phyloP scores from a whole-genome alignment of 352 stramenopile species.

The Pythium brassicae region DNA sequence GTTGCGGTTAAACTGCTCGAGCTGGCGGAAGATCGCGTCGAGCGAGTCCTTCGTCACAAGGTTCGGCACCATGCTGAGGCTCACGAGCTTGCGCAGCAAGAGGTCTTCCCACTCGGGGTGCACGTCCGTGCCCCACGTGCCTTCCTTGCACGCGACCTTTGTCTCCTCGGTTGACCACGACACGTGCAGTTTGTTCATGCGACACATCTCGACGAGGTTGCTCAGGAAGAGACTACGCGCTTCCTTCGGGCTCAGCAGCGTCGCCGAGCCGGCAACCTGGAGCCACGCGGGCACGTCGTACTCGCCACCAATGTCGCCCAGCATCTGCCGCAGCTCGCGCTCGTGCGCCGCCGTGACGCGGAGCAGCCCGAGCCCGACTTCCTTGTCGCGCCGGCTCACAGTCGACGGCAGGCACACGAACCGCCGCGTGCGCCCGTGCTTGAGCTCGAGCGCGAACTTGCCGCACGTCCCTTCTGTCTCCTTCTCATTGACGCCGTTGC shows the following conservation, averaged over 20 bases:
- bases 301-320: conserved; percentile 70
- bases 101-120: conserved; percentile 84
- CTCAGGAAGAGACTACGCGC: conserved; percentile 73
- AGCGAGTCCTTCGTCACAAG: conserved; percentile 76
- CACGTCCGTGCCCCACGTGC: conserved; percentile 76
- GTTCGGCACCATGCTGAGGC: conserved; percentile 75
- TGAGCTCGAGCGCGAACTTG: conserved; percentile 84
- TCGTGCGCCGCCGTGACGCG: conserved; percentile 48
- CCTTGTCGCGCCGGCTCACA: conserved; percentile 59
- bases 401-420: conserved; percentile 70
- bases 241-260: conserved; percentile 73
- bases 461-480: conserved; percentile 62
- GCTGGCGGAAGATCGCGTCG: conserved; percentile 63
- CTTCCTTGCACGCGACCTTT: conserved; percentile 81
- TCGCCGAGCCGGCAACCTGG: conserved; percentile 66
- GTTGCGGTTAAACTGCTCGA: conserved; percentile 88
- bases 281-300: conserved; percentile 58
- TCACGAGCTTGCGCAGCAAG: conserved; percentile 76
- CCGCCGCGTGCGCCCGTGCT: conserved; percentile 71
- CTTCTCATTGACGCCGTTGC: conserved; percentile 32
- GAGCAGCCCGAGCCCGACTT: conserved; percentile 71
- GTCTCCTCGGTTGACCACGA: conserved; percentile 86
- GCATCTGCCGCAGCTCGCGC: conserved; percentile 62
- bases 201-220: conserved; percentile 87
- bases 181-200: conserved; percentile 86